Conservation (phyloP, 2,329 filamentous ascomycete genomes). For the Diaporthe velutina region DNA sequence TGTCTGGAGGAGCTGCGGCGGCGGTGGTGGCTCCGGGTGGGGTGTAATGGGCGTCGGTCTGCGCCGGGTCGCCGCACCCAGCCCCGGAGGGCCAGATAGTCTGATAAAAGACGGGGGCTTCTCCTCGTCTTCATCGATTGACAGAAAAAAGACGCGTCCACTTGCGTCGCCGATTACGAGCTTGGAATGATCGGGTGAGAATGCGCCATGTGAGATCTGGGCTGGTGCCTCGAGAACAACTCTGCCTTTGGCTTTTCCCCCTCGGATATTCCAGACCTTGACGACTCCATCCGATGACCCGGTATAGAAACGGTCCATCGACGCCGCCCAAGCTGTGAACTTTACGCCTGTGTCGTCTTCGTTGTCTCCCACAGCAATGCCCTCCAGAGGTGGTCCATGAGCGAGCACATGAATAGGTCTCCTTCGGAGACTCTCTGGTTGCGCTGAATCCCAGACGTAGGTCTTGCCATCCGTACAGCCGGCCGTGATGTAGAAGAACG, state of each 20-base stretch:
- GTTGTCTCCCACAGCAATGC: conserved; percentile 32
- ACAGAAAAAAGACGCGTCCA: conserved; percentile 69
- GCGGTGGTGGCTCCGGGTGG: conserved; percentile 63
- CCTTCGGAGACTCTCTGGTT: conserved; percentile 55
- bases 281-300: conserved; percentile 74
- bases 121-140: conserved; percentile 59
- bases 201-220: conserved; percentile 69
- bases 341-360: conserved; percentile 72
- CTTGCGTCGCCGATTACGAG: conserved; percentile 72
- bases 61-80: conserved; percentile 51
- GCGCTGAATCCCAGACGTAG: conserved; percentile 73
- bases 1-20: conserved; percentile 35
- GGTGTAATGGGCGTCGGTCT: conserved; percentile 62
- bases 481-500: conserved; percentile 68
- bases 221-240: conserved; percentile 67
- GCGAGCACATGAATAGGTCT: conserved; percentile 66
- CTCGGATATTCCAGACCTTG: conserved; percentile 73
- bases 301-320: conserved; percentile 70
- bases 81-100: conserved; percentile 49
- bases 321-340: conserved; percentile 72
- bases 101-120: conserved; percentile 51
- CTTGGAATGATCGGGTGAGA: conserved; percentile 67
- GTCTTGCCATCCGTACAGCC: conserved; percentile 72
- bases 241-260: conserved; percentile 60
- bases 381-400: conserved; percentile 56